A percentile compares a stretch with the other conserved stretches of the same genome.
phyloP scores from a whole-genome alignment of 371 early-diverging fungal genomes.

The Mucor saturninus region DNA sequence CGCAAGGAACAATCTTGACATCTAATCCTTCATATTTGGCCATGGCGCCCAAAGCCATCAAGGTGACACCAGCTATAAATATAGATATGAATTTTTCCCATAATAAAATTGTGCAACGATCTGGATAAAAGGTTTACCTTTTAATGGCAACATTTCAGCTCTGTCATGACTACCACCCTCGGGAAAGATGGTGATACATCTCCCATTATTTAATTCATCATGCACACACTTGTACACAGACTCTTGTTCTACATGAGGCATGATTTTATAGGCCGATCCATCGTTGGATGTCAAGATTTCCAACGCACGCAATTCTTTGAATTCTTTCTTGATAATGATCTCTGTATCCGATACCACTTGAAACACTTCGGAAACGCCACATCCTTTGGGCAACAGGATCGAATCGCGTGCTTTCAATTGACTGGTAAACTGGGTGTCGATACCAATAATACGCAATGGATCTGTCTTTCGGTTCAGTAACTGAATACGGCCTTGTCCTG shows the following conservation, averaged over 20 bases:
- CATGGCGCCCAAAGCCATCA: slow-evolving; percentile 94
- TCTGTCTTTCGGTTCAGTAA: slow-evolving; percentile 65
- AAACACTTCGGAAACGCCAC: slow-evolving; percentile 69
- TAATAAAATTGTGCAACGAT: background rate
- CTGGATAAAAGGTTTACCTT: slow-evolving; percentile 53
- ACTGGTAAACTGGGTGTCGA: slow-evolving; percentile 70
- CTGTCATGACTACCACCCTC: slow-evolving; percentile 97
- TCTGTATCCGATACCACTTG: slow-evolving; percentile 84
- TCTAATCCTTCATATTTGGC: slow-evolving; percentile 79
- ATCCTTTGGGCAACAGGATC: slow-evolving; percentile 63
- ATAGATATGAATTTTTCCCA: background rate
- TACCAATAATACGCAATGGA: slow-evolving; percentile 69
- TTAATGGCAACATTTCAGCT: slow-evolving; percentile 90
- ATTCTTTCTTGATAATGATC: slow-evolving; percentile 64
- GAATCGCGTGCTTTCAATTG: slow-evolving; percentile 64
- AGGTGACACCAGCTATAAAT: slow-evolving; percentile 70
- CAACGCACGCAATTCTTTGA: slow-evolving; percentile 69
- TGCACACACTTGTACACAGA: slow-evolving; percentile 83
- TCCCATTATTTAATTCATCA: slow-evolving; percentile 72
- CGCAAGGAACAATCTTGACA: slow-evolving; percentile 91
- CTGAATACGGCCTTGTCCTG: slow-evolving; percentile 71
- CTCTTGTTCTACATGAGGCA: slow-evolving; percentile 87
- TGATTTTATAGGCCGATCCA: slow-evolving; percentile 69
- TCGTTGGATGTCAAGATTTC: slow-evolving; percentile 60
- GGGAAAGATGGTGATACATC: slow-evolving; percentile 94